Evolutionary conservation across 2,329 filamentous ascomycete species (phyloP), one percentile per base, ranked within the genome.

Genomic region (Sclerotinia glacialis): DNA sequence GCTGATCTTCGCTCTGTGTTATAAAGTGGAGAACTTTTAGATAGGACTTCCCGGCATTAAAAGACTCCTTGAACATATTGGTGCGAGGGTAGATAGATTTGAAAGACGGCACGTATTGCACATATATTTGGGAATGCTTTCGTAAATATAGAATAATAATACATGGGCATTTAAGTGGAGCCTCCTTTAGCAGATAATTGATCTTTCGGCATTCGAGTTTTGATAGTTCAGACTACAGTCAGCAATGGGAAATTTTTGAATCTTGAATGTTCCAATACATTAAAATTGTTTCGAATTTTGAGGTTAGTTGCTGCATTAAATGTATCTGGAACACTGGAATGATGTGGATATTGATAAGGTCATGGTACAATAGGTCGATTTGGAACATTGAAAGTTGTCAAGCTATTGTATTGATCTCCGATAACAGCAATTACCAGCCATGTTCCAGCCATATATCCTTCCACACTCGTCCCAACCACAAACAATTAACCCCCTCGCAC

Each of bases 11-110:
- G 23, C 52, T 54, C 12, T 42, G 34, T 61, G 44, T 61, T 3
- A 26, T 40, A 52, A 65, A 65, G 64, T 53, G 54, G 54, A 16
- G 26, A 50, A 18, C 54, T 53, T 61, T 61, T 65, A 50, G 44
- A 44, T 52, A 50, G 46, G 37, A 28, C 28, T 23, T 3, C 14
- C 21, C 44, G 37, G 16, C 8, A 37, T 18, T 14, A 49, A 61
- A 40, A 14, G 7, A 26, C 5, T 40, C 28, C 2, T 37, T 60
- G 31, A 40, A 49, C n/a, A 49, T 34, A 12, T 26, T 61, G 58
- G 31, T 26, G 44, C 1, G 12, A 37, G 44, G 47, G 7, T 40
- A 49, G 9, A 26, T 49, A 49, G n/a, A 40, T 49, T 12, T 49
- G 12, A 12, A 61, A 61, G 44, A 49, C 31, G n/a, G 14, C 21